Conservation (phyloP, 139 green algal genomes). For the Diplosphaera chodatii region DNA sequence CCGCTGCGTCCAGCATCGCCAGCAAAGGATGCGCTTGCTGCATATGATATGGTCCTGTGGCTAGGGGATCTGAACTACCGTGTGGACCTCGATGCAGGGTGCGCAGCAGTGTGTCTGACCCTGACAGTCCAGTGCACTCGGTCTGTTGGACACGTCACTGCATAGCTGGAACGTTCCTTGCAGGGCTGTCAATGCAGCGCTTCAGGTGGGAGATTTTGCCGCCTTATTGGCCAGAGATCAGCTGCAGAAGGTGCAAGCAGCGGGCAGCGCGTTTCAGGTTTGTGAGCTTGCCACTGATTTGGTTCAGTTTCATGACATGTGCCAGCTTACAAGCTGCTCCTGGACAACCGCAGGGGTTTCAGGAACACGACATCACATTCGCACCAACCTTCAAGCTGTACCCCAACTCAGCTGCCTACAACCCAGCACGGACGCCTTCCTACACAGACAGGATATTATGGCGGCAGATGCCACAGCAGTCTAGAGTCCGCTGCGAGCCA, state of each 20-base stretch:
- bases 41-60: slow-evolving; percentile 35
- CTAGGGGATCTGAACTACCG: slow-evolving; percentile 78
- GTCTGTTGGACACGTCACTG: too few species aligned
- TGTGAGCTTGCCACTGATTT: too few species aligned
- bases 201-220: slow-evolving; percentile 33
- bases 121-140: too few species aligned
- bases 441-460: slow-evolving; percentile 65
- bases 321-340: too few species aligned
- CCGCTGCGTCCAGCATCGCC: too few species aligned
- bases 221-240: slow-evolving; percentile 61
- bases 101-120: too few species aligned
- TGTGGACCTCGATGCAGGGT: slow-evolving; percentile 14
- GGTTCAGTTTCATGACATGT: too few species aligned
- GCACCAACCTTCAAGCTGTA: slow-evolving; percentile 81
- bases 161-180: too few species aligned
- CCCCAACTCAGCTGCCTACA: slow-evolving; percentile 37
- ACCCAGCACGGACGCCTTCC: slow-evolving; percentile 44
- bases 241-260: slow-evolving; percentile 41
- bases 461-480: slow-evolving; percentile 1
- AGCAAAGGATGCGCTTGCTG: too few species aligned
- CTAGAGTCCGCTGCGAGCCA: neutral
- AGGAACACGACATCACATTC: slow-evolving; percentile 65
- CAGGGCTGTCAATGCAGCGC: slow-evolving; percentile 24
- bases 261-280: slow-evolving; percentile 53
- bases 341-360: slow-evolving; percentile 64